A percentile compares a stretch with the other conserved stretches of the same genome.
Evolutionary conservation across 2,329 filamentous ascomycete species (phyloP).

Genomic region (Arthrobotrys musiformis): DNA sequence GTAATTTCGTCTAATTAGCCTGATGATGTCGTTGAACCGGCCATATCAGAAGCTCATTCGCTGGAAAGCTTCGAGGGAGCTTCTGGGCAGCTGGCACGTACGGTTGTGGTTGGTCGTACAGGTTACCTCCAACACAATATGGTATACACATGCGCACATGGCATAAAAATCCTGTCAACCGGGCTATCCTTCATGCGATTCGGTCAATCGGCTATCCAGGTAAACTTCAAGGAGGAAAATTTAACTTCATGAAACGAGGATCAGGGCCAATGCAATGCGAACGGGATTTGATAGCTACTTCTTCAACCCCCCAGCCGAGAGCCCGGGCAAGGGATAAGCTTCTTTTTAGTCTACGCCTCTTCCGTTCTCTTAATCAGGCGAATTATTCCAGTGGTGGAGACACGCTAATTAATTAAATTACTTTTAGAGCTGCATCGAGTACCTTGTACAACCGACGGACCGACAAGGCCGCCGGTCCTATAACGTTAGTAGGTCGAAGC

Average conservation of each 20-base stretch:
- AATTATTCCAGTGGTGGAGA: slow-evolving; percentile 29
- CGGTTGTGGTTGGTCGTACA: slow-evolving; percentile 11
- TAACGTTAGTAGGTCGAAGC: slow-evolving; percentile 41
- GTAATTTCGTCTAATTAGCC: slow-evolving; percentile 54
- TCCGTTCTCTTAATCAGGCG: slow-evolving; percentile 47
- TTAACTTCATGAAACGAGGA: slow-evolving; percentile 20
- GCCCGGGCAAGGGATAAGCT: slow-evolving; percentile 31
- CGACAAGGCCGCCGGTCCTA: slow-evolving; percentile 49
- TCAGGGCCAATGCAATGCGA: not conserved
- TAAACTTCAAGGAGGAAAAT: slow-evolving; percentile 30
- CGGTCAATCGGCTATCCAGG: slow-evolving; percentile 10
- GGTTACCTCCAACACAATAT: slow-evolving; percentile 36
- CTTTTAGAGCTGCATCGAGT: not conserved
- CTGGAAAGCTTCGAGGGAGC: slow-evolving; percentile 21
- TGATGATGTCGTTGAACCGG: slow-evolving; percentile 39
- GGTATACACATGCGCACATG: slow-evolving; percentile 34
- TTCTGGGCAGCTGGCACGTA: slow-evolving; percentile 51
- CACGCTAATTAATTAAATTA: not conserved
- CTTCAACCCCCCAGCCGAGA: slow-evolving; percentile 11
- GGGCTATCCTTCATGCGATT: not conserved
- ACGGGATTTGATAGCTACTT: slow-evolving; percentile 26
- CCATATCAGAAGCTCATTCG: slow-evolving; percentile 41
- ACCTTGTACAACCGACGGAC: slow-evolving; percentile 54
- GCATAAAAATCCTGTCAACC: slow-evolving; percentile 26
- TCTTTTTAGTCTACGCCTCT: slow-evolving; percentile 38